Evolutionary conservation across 1,284 basidiomycete species (phyloP).

Genomic region (Cutaneotrichosporon cutaneum): DNA sequence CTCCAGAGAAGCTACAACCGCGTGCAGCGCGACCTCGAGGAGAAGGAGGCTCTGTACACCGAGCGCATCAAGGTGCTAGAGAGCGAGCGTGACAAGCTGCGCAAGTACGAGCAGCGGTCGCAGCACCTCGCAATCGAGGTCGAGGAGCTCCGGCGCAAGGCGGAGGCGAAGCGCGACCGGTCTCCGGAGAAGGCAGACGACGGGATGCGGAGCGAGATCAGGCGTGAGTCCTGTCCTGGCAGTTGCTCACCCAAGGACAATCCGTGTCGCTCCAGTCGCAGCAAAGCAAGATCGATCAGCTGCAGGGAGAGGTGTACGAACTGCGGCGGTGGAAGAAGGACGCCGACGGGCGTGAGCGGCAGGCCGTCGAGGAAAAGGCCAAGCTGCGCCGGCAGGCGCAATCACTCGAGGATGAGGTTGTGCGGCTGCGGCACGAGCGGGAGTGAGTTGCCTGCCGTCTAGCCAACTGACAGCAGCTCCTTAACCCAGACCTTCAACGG

Average conservation of each 20-base stretch:
- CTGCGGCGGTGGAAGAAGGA: constrained; percentile 46
- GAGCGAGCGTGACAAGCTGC: constrained; percentile 32
- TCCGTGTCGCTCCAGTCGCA: constrained; percentile 37
- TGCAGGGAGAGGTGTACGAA: constrained; percentile 42
- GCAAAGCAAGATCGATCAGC: constrained; percentile 33
- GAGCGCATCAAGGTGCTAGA: constrained; percentile 36
- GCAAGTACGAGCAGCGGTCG: constrained; percentile 39
- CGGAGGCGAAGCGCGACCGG: constrained; percentile 20
- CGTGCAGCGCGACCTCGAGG: constrained; percentile 5
- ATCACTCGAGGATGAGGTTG: constrained; percentile 42
- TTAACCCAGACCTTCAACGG: constrained; percentile 43
- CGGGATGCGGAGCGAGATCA: constrained; percentile 39
- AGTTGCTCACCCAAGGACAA: constrained; percentile 34
- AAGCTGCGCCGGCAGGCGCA: constrained; percentile 39
- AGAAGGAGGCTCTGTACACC: constrained; percentile 25
- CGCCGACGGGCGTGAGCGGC: constrained; percentile 36
- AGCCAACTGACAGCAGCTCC: constrained; percentile 29
- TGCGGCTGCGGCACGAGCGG: constrained; percentile 46
- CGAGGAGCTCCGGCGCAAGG: constrained; percentile 41
- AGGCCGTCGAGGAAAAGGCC: constrained; percentile 35
- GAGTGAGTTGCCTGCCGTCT: constrained; percentile 37
- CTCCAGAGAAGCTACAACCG: constrained; percentile 7
- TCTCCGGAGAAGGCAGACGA: constrained; percentile 29
- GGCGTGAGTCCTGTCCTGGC: constrained; percentile 34
- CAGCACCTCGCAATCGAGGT: constrained; percentile 43